Base-by-base conservation (phyloP, 805 yeast species). In the Sporopachydermia quercuum region DNA sequence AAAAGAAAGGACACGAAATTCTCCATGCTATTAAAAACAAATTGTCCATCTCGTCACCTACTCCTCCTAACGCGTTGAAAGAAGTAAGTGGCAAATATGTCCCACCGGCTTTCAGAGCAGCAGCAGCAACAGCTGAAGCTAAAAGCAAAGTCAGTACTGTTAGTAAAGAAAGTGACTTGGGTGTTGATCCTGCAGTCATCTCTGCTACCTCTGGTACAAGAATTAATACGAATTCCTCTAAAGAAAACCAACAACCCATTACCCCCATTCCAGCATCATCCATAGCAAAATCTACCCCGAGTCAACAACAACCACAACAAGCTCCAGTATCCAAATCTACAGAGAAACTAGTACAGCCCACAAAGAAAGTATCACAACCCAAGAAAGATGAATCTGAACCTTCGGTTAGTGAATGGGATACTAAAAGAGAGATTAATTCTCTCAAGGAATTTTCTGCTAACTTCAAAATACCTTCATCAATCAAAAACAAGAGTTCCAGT, bases 361-460 rank as follows among this genome's bases (percentile, higher is more conserved):
- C n/a, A n/a, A n/a, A n/a, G n/a, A n/a, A n/a, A n/a, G n/a, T n/a
- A n/a, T n/a, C n/a, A n/a, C n/a, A n/a, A n/a, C n/a, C n/a, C n/a
- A n/a, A n/a, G n/a, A n/a, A n/a, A n/a, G n/a, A n/a, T n/a, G n/a
- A n/a, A n/a, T n/a, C n/a, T n/a, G n/a, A n/a, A n/a, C n/a, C n/a
- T n/a, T n/a, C n/a, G n/a, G n/a, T n/a, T n/a, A n/a, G n/a, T 16
- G 15, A 45, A 41, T 18, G 40, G 41, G 68, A 62, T 47, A 69
- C 73, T 1, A 74, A 74, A 53, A 71, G 73, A 45, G 85, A 78
- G 53, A 69, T 80, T 45, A 76, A 76, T 45, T 72, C 82, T 6
- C 63, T 84, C 41, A 75, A 73, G 45, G 83, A 81, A 51, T 86
- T 87, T 53, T 74, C 93, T 34, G 84, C 82, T 38, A 80, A 73